These are phyloP conservation scores for Andrographis paniculata DNA, from an alignment of 305 asterid species.

Conservation along the genomic window DNA sequence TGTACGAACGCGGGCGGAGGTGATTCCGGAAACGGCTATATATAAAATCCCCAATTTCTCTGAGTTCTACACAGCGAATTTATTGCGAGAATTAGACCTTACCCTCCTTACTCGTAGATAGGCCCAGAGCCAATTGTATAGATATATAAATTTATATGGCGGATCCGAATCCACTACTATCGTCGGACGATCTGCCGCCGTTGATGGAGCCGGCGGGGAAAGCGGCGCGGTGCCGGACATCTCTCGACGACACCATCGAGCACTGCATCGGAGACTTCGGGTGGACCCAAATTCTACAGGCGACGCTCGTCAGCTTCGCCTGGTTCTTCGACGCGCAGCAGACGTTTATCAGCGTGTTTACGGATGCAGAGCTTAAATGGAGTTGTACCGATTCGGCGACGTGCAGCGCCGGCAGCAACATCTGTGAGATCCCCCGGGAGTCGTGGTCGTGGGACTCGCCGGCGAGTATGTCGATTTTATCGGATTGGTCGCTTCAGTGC, in stretches of 20 bases:
- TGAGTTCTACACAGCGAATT: no score
- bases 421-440: constrained; percentile 27
- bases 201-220: neutral
- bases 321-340: constrained; percentile 48
- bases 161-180: constrained; percentile 25
- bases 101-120: no score
- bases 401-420: constrained; percentile 5
- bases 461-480: constrained; percentile 27
- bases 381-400: constrained; percentile 19
- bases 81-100: no score
- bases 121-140: no score
- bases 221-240: constrained; percentile 4
- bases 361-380: constrained; percentile 46
- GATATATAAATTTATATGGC: no score
- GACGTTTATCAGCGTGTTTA: constrained; percentile 40
- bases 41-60: no score
- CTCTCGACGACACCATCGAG: constrained; percentile 34
- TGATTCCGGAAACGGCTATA: no score
- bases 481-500: constrained; percentile 50
- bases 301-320: constrained; percentile 29
- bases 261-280: constrained; percentile 34
- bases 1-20: no score
- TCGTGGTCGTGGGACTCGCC: constrained; percentile 41
- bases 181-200: neutral
- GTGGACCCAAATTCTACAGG: constrained; percentile 35